Evolutionary conservation across 768 basidiomycete species (phyloP).

Genomic region (Rubroboletus pulcherrimus): DNA sequence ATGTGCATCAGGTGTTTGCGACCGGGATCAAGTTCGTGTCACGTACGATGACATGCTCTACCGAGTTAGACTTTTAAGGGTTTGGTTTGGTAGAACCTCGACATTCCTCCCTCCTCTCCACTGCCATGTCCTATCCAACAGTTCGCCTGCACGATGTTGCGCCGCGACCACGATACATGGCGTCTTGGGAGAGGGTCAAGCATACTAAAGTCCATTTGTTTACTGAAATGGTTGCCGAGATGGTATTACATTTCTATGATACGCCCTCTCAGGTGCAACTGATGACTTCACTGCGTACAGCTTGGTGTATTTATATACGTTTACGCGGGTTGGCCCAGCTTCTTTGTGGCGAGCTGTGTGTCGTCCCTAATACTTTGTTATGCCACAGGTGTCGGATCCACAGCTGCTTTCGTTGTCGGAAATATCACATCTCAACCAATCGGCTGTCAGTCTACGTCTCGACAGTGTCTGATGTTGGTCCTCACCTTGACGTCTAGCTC

Average conservation of each 20-base stretch:
- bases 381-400: conserved; percentile 49
- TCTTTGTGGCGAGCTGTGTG: neutral
- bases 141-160: conserved; percentile 43
- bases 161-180: conserved; percentile 37
- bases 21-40: neutral
- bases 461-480: neutral
- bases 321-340: conserved; percentile 40
- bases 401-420: conserved; percentile 47
- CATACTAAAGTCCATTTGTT: conserved; percentile 48
- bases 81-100: neutral
- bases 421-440: conserved; percentile 40
- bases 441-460: conserved; percentile 42
- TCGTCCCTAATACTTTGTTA: neutral
- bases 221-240: conserved; percentile 59
- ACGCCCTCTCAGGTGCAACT: neutral
- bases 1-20: neutral
- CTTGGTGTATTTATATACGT: conserved; percentile 61
- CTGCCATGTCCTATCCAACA: conserved; percentile 23
- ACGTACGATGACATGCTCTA: neutral
- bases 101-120: neutral
- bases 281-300: conserved; percentile 29
- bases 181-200: conserved; percentile 48
- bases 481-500: conserved; percentile 31
- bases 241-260: conserved; percentile 32
- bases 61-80: conserved; percentile 4